phyloP scores from a whole-genome alignment of 2,329 filamentous ascomycete species.

The Leptographium lundbergii region DNA sequence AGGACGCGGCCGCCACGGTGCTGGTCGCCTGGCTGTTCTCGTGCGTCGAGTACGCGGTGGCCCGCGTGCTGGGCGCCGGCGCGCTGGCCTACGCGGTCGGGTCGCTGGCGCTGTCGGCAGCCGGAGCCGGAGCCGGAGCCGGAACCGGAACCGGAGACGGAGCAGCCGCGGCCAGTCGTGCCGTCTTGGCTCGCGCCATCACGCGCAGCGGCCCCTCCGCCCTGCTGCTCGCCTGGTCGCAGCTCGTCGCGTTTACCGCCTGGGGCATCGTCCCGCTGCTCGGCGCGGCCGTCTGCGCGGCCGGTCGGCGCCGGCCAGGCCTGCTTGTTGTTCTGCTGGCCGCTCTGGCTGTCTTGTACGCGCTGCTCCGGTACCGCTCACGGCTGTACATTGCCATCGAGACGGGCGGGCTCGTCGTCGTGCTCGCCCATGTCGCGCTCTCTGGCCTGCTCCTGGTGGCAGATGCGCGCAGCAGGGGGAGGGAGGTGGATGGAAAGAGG shows the following conservation, averaged over 20 bases:
- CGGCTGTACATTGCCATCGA: conserved; percentile 25
- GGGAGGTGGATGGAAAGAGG: no score
- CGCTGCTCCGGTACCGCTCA: conserved; percentile 21
- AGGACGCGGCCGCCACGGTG: conserved; percentile 4
- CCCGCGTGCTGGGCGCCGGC: conserved; percentile 15
- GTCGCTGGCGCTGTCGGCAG: conserved; percentile 7
- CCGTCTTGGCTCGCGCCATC: not conserved
- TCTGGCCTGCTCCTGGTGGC: conserved; percentile 1
- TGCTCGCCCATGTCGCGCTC: conserved; percentile 10
- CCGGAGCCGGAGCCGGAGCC: conserved; percentile 2
- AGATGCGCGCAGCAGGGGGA: not conserved
- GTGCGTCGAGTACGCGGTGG: conserved; percentile 18
- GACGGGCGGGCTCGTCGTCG: conserved; percentile 23
- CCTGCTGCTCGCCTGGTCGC: conserved; percentile 5
- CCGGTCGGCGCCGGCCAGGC: conserved; percentile 9
- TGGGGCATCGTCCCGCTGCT: conserved; percentile 11
- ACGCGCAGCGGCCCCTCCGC: not conserved
- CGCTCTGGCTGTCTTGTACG: conserved; percentile 6
- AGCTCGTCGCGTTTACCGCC: conserved; percentile 6
- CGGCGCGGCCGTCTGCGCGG: not conserved
- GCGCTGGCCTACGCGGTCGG: conserved; percentile 16
- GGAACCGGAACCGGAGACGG: not conserved
- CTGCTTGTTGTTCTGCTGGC: conserved; percentile 9
- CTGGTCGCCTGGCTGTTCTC: conserved; percentile 17
- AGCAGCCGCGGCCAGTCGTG: not conserved